phyloP scores from a whole-genome alignment of 164 flowering plant species.

The Magnolia officinalis region DNA sequence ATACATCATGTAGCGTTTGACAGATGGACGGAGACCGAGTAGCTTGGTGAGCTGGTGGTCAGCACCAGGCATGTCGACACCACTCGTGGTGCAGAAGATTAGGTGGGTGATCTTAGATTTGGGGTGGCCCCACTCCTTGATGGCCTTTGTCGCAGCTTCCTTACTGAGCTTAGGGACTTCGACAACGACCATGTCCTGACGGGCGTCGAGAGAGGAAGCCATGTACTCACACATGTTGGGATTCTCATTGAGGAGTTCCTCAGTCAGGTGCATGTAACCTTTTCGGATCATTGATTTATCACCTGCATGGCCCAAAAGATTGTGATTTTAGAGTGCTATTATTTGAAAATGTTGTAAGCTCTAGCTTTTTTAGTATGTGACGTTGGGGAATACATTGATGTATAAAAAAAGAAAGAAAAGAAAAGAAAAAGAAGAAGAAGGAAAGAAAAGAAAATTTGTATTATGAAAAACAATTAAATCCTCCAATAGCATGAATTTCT shows the following conservation, averaged over 20 bases:
- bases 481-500: too few relatives aligned
- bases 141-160: slow-evolving; percentile 15
- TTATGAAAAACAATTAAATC: too few relatives aligned
- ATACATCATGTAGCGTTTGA: slow-evolving; percentile 11
- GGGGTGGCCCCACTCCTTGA: slow-evolving; percentile 18
- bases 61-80: slow-evolving; percentile 20
- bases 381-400: too few relatives aligned
- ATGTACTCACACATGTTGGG: slow-evolving; percentile 13
- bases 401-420: too few relatives aligned
- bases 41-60: slow-evolving; percentile 14
- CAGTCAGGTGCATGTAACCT: slow-evolving; percentile 11
- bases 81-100: slow-evolving; percentile 17
- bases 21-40: slow-evolving; percentile 13
- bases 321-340: background rate
- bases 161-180: slow-evolving; percentile 13
- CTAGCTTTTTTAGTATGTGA: too few relatives aligned
- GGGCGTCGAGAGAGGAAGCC: slow-evolving; percentile 13
- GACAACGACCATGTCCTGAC: slow-evolving; percentile 12
- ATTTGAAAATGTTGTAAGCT: too few relatives aligned
- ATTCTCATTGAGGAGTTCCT: slow-evolving; percentile 8
- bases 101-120: slow-evolving; percentile 16
- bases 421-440: too few relatives aligned
- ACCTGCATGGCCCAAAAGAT: background rate
- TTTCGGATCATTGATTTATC: slow-evolving; percentile 10
- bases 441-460: too few relatives aligned